These are phyloP conservation scores for Isatis lusitanica DNA, from an alignment of 441 rosid genomes.

Conservation along the genomic window DNA sequence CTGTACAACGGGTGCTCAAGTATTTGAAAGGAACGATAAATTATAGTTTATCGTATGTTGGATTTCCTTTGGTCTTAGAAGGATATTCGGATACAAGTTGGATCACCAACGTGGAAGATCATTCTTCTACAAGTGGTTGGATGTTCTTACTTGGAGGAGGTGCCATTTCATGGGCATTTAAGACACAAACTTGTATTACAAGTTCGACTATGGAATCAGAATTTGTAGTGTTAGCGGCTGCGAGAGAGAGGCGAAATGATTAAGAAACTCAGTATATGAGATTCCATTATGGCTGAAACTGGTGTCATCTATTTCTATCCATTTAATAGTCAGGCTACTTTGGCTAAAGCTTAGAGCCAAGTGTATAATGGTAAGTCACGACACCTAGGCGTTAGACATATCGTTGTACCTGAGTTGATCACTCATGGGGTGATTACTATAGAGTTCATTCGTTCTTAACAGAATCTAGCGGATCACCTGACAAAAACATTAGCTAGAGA, in stretches of 20 bases:
- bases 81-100: background rate
- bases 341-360: conserved; percentile 4
- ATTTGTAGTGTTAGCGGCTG: background rate
- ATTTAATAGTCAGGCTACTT: conserved; percentile 2
- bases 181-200: conserved; percentile 19
- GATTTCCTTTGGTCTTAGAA: too few relatives aligned
- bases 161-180: background rate
- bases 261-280: background rate
- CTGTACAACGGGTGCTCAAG: background rate
- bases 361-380: conserved; percentile 9
- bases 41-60: too few relatives aligned
- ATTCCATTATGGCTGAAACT: background rate
- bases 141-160: background rate
- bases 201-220: background rate
- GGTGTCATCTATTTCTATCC: background rate
- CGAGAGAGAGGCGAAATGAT: background rate
- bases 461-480: background rate
- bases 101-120: background rate
- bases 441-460: too few relatives aligned
- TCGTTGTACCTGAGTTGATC: too few relatives aligned
- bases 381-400: background rate
- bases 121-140: conserved; percentile 9
- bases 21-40: conserved; percentile 5
- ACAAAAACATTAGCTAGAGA: background rate
- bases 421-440: too few relatives aligned